phyloP scores from a whole-genome alignment of 2,329 filamentous ascomycete species.

The Fusarium siculi region DNA sequence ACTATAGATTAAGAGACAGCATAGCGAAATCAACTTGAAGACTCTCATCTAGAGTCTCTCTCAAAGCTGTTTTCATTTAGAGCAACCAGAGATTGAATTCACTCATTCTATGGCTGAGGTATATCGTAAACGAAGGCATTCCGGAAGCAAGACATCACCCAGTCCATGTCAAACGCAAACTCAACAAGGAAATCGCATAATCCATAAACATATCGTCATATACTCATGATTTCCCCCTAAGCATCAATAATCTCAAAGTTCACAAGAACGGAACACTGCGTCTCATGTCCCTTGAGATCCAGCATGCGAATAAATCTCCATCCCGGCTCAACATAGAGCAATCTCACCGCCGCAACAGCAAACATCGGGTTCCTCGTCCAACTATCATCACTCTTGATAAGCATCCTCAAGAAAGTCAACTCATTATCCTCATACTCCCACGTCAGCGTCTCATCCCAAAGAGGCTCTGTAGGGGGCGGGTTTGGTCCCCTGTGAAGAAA shows the following conservation, averaged over 20 bases:
- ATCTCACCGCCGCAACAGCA: constrained; percentile 68
- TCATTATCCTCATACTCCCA: constrained; percentile 77
- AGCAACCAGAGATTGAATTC: background rate
- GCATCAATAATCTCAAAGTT: constrained; percentile 66
- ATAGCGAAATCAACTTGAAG: background rate
- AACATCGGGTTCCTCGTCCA: constrained; percentile 72
- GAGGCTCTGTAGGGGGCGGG: constrained; percentile 66
- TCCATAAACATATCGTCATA: constrained; percentile 4
- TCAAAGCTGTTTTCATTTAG: too few species aligned
- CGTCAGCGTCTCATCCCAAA: constrained; percentile 74
- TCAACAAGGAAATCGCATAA: background rate
- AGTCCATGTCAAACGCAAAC: background rate
- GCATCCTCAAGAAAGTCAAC: constrained; percentile 70
- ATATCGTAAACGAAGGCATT: background rate
- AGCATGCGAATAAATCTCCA: constrained; percentile 75
- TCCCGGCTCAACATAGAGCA: constrained; percentile 64
- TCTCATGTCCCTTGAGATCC: constrained; percentile 72
- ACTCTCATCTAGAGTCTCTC: background rate
- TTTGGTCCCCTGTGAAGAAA: constrained; percentile 69
- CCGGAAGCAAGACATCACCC: background rate
- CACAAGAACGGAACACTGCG: constrained; percentile 69
- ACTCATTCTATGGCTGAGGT: background rate
- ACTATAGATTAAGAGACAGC: background rate
- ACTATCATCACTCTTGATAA: constrained; percentile 74
- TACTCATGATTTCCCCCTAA: constrained; percentile 17